phyloP scores from a whole-genome alignment of 2,329 filamentous ascomycete genomes.

The Fusarium veterinarium region DNA sequence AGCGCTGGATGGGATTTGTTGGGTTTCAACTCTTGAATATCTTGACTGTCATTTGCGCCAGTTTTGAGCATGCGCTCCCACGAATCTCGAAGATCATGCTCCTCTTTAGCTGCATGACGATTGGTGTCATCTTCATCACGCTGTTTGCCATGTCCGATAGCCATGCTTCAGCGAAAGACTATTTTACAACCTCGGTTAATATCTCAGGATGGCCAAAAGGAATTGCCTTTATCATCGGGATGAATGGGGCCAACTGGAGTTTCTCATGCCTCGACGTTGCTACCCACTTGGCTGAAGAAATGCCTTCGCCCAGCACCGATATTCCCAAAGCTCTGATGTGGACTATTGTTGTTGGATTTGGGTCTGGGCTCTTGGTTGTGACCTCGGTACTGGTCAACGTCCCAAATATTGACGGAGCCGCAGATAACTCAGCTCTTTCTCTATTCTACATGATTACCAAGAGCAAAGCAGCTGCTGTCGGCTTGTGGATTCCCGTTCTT shows the following conservation, averaged over 20 bases:
- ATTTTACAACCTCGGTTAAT: slow-evolving; percentile 1
- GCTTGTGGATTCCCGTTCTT: slow-evolving; percentile 1
- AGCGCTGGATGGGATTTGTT: slow-evolving; percentile 6
- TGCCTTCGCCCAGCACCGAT: not conserved
- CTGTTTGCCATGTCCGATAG: not conserved
- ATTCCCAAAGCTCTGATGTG: slow-evolving; percentile 9
- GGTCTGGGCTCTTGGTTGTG: not conserved
- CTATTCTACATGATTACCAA: slow-evolving; percentile 5
- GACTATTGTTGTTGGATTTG: slow-evolving; percentile 3
- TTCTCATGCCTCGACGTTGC: slow-evolving; percentile 6
- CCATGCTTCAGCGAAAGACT: not conserved
- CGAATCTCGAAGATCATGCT: not conserved
- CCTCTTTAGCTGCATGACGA: not conserved
- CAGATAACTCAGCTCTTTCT: slow-evolving; percentile 1
- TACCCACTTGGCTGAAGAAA: slow-evolving; percentile 10
- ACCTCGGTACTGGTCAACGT: not conserved
- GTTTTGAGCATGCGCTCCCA: not conserved
- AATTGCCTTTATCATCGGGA: slow-evolving; percentile 1
- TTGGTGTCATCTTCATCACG: not conserved
- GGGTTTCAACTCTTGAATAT: slow-evolving; percentile 4
- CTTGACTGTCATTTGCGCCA: not conserved
- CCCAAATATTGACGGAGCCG: not conserved
- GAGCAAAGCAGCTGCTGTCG: not conserved
- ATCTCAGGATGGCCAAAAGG: slow-evolving; percentile 11
- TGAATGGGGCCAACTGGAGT: slow-evolving; percentile 6